A percentile compares a stretch with the other conserved stretches of the same genome.
Conservation (phyloP, 805 yeast species). For the Cyberlindnera maritima region DNA sequence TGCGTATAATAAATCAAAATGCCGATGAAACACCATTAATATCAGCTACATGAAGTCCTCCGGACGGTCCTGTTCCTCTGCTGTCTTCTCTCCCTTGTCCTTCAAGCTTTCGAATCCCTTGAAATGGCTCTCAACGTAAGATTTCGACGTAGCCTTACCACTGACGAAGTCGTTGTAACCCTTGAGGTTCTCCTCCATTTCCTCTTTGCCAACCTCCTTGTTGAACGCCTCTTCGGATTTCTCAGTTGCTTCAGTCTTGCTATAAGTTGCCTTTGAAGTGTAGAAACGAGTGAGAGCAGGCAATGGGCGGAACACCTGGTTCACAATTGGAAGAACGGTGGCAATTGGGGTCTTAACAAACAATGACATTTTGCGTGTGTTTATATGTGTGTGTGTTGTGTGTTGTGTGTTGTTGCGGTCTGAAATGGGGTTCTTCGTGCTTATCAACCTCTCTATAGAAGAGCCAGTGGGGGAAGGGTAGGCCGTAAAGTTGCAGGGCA, state of each 20-base stretch:
- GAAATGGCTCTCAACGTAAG: constrained; percentile 7
- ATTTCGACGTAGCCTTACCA: constrained; percentile 3
- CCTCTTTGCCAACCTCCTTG: constrained; percentile 15
- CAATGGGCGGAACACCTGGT: neutral
- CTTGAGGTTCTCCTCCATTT: constrained; percentile 8
- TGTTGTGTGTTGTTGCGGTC: too few species aligned
- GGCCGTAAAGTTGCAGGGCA: too few species aligned
- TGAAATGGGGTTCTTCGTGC: too few species aligned
- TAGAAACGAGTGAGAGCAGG: neutral
- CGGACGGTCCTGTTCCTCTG: constrained; percentile 27
- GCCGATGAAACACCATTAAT: too few species aligned
- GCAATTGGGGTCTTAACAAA: neutral
- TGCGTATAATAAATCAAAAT: neutral
- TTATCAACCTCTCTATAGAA: too few species aligned
- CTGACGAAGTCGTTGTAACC: constrained; percentile 12
- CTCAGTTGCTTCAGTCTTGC: neutral
- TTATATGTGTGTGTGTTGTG: too few species aligned
- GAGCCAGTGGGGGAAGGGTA: too few species aligned
- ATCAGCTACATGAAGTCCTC: constrained; percentile 25
- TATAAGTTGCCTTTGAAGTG: constrained; percentile 4
- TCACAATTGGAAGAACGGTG: neutral
- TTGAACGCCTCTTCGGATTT: constrained; percentile 16
- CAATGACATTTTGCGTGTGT: neutral
- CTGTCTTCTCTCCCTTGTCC: constrained; percentile 23
- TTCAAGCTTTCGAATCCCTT: constrained; percentile 20